phyloP scores from a whole-genome alignment of 192 early-diverging fungal genomes.

The Anaeromyces robustus region DNA sequence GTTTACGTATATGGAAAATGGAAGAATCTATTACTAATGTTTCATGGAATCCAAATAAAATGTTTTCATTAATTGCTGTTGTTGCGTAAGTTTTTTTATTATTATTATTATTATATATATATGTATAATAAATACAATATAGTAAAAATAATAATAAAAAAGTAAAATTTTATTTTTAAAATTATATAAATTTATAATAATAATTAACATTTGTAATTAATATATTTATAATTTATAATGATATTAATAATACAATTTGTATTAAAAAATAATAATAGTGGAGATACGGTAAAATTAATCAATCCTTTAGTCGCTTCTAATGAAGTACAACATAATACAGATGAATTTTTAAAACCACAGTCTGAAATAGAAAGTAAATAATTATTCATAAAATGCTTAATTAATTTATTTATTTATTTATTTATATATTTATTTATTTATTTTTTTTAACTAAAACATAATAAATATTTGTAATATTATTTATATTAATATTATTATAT shows the following conservation, averaged over 20 bases:
- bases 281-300: background rate
- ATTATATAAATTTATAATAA: too few relatives aligned
- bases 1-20: constrained; percentile 58
- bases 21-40: constrained; percentile 53
- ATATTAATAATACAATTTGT: too few relatives aligned
- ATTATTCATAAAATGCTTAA: background rate
- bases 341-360: background rate
- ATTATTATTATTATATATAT: background rate
- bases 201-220: too few relatives aligned
- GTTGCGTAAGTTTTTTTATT: constrained; percentile 22
- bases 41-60: constrained; percentile 78
- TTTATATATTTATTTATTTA: too few relatives aligned
- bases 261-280: background rate
- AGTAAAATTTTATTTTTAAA: too few relatives aligned
- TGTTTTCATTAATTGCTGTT: constrained; percentile 60
- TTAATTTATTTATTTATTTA: too few relatives aligned
- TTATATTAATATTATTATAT: background rate
- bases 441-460: too few relatives aligned
- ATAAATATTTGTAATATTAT: too few relatives aligned
- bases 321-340: background rate
- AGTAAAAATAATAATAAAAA: too few relatives aligned
- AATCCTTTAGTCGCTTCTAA: background rate
- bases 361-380: background rate
- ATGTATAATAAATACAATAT: too few relatives aligned
- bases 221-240: too few relatives aligned